Evolutionary conservation across 2,329 filamentous ascomycete genomes (phyloP).

Genomic region (Ophioceras dolichostomum): DNA sequence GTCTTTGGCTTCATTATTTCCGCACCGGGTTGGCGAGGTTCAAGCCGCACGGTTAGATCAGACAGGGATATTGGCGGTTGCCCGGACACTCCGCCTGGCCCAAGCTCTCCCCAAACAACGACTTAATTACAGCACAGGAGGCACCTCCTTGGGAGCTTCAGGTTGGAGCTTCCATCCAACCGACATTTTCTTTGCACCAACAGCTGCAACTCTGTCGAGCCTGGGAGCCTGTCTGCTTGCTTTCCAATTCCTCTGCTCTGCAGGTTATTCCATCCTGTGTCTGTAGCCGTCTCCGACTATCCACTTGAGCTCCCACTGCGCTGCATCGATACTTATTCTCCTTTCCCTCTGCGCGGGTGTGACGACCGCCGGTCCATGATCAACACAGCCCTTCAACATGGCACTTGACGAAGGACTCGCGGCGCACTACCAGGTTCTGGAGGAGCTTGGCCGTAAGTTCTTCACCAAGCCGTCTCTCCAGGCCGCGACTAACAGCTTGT

Average conservation of each 20-base stretch:
- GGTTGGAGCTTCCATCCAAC: no score
- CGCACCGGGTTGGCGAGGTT: no score
- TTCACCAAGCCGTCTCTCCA: background rate
- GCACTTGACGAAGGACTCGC: conserved; percentile 34
- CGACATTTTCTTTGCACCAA: background rate
- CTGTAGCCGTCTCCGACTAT: no score
- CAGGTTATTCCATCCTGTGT: no score
- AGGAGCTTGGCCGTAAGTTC: conserved; percentile 84
- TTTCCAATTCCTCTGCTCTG: no score
- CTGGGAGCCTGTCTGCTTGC: no score
- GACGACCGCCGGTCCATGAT: background rate
- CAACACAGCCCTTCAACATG: background rate
- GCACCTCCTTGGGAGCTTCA: no score
- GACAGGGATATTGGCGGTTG: background rate
- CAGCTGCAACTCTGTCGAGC: no score
- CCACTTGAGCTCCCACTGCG: no score
- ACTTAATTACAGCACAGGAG: background rate
- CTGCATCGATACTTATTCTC: no score
- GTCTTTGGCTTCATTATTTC: no score
- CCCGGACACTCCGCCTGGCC: conserved; percentile 1
- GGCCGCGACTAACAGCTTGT: background rate
- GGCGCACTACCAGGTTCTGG: conserved; percentile 83
- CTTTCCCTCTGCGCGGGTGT: no score
- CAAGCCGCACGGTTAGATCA: background rate
- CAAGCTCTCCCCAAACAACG: conserved; percentile 1